phyloP scores from a whole-genome alignment of 345 rosid species.

The Acer negundo region DNA sequence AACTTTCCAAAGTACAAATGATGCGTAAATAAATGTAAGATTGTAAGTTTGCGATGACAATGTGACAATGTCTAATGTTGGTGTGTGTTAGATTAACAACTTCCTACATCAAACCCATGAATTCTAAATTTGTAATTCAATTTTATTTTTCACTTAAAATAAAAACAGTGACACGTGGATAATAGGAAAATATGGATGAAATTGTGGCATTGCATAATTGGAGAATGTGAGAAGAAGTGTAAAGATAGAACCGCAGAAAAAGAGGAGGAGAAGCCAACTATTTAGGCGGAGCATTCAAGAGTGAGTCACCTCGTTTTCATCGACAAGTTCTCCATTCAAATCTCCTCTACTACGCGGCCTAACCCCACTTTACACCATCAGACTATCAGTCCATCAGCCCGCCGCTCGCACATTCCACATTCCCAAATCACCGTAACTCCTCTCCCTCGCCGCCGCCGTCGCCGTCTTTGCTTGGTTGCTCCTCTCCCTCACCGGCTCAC shows the following conservation, averaged over 20 bases:
- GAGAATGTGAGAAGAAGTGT: not conserved
- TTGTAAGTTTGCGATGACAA: too few relatives aligned
- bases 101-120: too few relatives aligned
- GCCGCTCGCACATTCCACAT: not conserved
- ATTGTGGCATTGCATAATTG: conserved; percentile 9
- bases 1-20: too few relatives aligned
- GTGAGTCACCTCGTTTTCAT: conserved; percentile 43
- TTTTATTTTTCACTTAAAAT: too few relatives aligned
- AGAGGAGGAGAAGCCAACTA: conserved; percentile 7
- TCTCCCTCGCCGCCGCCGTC: too few relatives aligned
- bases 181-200: not conserved
- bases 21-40: too few relatives aligned
- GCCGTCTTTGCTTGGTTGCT: not conserved
- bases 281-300: conserved; percentile 47
- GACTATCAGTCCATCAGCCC: too few relatives aligned
- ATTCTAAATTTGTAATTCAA: too few relatives aligned
- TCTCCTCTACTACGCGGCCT: not conserved
- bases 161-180: not conserved
- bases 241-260: conserved; percentile 21
- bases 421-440: not conserved
- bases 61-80: too few relatives aligned
- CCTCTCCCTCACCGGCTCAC: too few relatives aligned
- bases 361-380: too few relatives aligned
- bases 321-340: conserved; percentile 29
- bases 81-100: too few relatives aligned